Evolutionary conservation across 2,329 filamentous ascomycete genomes (phyloP).

Genomic region (Calcarisporium arbuscula): DNA sequence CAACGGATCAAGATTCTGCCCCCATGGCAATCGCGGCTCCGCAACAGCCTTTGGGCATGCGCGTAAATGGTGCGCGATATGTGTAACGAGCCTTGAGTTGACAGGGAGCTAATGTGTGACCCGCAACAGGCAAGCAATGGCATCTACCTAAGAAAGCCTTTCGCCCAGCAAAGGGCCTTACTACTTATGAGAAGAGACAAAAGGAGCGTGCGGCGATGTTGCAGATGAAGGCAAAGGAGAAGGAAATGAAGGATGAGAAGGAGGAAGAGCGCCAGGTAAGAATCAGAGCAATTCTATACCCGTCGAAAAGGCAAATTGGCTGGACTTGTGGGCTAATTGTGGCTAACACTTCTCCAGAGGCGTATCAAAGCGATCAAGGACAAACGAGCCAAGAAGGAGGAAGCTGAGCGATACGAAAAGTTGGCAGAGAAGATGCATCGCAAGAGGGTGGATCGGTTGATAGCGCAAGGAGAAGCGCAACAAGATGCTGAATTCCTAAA

Average conservation of each 20-base stretch:
- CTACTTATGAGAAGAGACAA: conserved; percentile 70
- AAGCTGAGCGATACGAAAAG: conserved; percentile 87
- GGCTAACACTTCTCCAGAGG: conserved; percentile 41
- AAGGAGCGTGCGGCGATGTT: conserved; percentile 63
- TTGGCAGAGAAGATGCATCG: conserved; percentile 97
- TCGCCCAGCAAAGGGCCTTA: conserved; percentile 71
- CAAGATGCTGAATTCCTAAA: conserved; percentile 69
- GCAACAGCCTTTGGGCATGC: conserved; percentile 55
- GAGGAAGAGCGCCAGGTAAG: conserved; percentile 77
- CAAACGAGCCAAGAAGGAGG: conserved; percentile 80
- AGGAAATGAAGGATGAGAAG: conserved; percentile 94
- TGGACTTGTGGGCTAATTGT: conserved; percentile 5
- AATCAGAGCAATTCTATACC: not conserved
- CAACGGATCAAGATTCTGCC: conserved; percentile 24
- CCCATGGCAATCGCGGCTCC: conserved; percentile 27
- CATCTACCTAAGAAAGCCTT: conserved; percentile 78
- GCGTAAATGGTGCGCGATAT: conserved; percentile 66
- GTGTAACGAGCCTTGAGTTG: not conserved
- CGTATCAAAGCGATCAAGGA: conserved; percentile 77
- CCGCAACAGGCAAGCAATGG: conserved; percentile 81
- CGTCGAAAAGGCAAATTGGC: not conserved
- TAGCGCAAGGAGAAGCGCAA: conserved; percentile 96
- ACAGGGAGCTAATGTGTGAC: conserved; percentile 8
- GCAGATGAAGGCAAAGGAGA: conserved; percentile 87
- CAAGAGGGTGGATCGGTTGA: conserved; percentile 88